Conservation (phyloP, 2,329 filamentous ascomycete genomes). For the Pseudocercospora musae region DNA sequence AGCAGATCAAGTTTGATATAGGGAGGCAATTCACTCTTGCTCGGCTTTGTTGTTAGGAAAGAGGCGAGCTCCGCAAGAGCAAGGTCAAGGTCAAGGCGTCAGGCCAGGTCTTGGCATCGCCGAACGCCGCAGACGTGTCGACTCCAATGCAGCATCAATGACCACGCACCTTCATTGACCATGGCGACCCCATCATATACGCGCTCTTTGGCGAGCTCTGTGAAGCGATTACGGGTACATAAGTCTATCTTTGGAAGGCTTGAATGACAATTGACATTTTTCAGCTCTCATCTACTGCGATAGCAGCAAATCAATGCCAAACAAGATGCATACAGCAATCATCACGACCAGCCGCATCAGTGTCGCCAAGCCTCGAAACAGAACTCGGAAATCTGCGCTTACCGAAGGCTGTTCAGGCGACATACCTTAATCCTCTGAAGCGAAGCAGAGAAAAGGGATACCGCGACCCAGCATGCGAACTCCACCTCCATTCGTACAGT, state of each 20-base stretch:
- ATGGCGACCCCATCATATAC: slow-evolving; percentile 47
- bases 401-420: slow-evolving; percentile 76
- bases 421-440: slow-evolving; percentile 81
- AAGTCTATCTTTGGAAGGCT: neutral
- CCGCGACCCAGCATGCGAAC: slow-evolving; percentile 47
- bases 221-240: slow-evolving; percentile 44
- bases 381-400: slow-evolving; percentile 51
- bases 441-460: slow-evolving; percentile 51
- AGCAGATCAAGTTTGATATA: neutral
- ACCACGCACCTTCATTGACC: slow-evolving; percentile 10
- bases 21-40: neutral
- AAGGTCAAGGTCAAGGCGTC: neutral
- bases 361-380: slow-evolving; percentile 17
- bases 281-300: slow-evolving; percentile 23
- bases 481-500: slow-evolving; percentile 89
- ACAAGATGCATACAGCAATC: slow-evolving; percentile 21
- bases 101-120: neutral
- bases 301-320: slow-evolving; percentile 8
- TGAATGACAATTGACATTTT: neutral
- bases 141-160: neutral
- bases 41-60: neutral
- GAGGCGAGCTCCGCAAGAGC: neutral
- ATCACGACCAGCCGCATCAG: slow-evolving; percentile 10
- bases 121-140: neutral
- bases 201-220: slow-evolving; percentile 42